These are phyloP conservation scores for Medicago arabica DNA, from an alignment of 306 rosid genomes.

Conservation along the genomic window DNA sequence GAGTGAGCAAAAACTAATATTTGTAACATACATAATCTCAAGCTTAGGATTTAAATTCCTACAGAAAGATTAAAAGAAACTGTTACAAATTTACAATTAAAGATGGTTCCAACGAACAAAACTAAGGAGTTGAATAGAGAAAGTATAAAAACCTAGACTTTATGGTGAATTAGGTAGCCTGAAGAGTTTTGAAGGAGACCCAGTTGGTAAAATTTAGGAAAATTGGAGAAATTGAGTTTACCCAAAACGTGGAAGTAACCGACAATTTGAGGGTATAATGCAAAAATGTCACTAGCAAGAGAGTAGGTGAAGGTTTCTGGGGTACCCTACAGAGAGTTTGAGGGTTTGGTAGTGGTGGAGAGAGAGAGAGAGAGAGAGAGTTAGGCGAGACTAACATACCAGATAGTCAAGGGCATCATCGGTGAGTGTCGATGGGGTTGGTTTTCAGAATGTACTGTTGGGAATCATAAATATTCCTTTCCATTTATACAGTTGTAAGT, in stretches of 20 bases:
- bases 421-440: not conserved
- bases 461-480: conserved; percentile 23
- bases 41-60: too few relatives aligned
- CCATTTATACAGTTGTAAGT: too few relatives aligned
- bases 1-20: conserved; percentile 2
- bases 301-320: not conserved
- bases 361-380: not conserved
- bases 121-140: not conserved
- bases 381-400: conserved; percentile 7
- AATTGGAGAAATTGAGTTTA: conserved; percentile 17
- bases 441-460: conserved; percentile 14
- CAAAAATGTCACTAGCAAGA: not conserved
- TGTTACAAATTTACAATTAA: too few relatives aligned
- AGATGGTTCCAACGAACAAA: conserved; percentile 16
- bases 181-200: conserved; percentile 37
- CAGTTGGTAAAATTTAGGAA: conserved; percentile 39
- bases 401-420: conserved; percentile 21
- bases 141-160: conserved; percentile 40
- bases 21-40: conserved; percentile 1
- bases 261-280: not conserved
- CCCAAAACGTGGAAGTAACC: conserved; percentile 17
- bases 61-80: too few relatives aligned
- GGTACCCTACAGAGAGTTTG: too few relatives aligned
- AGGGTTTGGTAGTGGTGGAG: too few relatives aligned
- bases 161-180: conserved; percentile 37